phyloP scores from a whole-genome alignment of 164 flowering plant genomes.

The Warburgia ugandensis region DNA sequence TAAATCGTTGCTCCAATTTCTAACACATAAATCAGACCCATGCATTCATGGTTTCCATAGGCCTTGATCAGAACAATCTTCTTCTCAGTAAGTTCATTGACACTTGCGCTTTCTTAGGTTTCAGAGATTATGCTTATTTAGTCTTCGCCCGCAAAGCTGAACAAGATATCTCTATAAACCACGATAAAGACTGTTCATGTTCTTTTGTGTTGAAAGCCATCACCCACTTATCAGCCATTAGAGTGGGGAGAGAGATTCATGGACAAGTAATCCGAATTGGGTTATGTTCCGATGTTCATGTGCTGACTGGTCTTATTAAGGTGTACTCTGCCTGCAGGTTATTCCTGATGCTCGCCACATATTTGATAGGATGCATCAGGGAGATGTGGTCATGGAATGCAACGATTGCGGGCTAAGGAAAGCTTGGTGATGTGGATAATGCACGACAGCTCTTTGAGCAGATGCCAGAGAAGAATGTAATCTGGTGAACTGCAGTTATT shows the following conservation, averaged over 20 bases:
- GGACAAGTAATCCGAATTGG: slow-evolving; percentile 34
- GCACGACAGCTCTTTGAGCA: slow-evolving; percentile 40
- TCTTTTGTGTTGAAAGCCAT: slow-evolving; percentile 50
- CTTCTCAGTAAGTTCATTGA: slow-evolving; percentile 34
- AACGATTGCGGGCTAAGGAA: slow-evolving; percentile 45
- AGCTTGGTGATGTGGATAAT: slow-evolving; percentile 35
- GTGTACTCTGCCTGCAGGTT: slow-evolving; percentile 36
- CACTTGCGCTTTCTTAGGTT: slow-evolving; percentile 28
- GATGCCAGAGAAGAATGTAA: slow-evolving; percentile 47
- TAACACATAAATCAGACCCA: slow-evolving; percentile 36
- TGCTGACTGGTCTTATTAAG: slow-evolving; percentile 35
- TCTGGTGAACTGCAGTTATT: slow-evolving; percentile 55
- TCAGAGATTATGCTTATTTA: slow-evolving; percentile 23
- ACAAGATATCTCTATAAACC: slow-evolving; percentile 39
- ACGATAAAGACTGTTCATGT: slow-evolving; percentile 48
- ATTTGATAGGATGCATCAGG: slow-evolving; percentile 32
- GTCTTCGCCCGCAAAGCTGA: slow-evolving; percentile 24
- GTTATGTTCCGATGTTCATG: slow-evolving; percentile 27
- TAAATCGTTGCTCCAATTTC: slow-evolving; percentile 24
- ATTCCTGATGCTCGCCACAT: slow-evolving; percentile 36
- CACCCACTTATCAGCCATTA: slow-evolving; percentile 15
- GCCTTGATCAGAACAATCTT: slow-evolving; percentile 30
- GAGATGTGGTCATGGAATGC: slow-evolving; percentile 50
- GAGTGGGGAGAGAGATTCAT: slow-evolving; percentile 37
- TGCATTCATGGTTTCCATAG: slow-evolving; percentile 36